Base-by-base conservation (phyloP, 768 basidiomycete genomes). In the Trametes cingulata region DNA sequence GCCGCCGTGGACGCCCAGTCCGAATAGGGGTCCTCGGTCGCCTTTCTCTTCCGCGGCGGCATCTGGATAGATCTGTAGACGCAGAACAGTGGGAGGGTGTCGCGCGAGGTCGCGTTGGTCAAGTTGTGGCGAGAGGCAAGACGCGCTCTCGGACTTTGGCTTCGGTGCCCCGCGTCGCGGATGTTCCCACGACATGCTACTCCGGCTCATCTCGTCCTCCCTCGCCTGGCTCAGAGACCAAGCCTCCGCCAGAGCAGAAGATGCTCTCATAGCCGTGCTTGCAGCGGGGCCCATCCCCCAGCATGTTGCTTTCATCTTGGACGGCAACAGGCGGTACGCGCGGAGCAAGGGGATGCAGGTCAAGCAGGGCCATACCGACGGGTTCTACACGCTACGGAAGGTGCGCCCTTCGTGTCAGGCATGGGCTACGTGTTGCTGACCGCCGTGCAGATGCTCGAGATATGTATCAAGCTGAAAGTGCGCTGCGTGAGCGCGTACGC, bases 271-370 rank as follows among this genome's bases (percentile, higher is more conserved):
- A 46, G 75, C 75, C 59, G 74, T 94, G 19, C 82, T 99, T 45
- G 78, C 88, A 0, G 79, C 89, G 2, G 95, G 95, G 0, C 95
- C 96, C 0, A 80, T 95, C 9, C 97, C 97, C 0, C 74, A 78
- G 42, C 97, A 99, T 76, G 83, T 98, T 27, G 95, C 91, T 2
- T 95, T 99, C 71, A 87, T 96, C 25, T 95, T 99, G 94, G 97
- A 99, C 69, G 97, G 97, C 3, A 98, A 98, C 72, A 79, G 97
- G 53, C 81, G 97, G 12, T 96, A 91, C 69, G 95, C 97, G 1
- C 80, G 92, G 72, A 74, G 77, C 65, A 75, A 82, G 20, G 83
- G 86, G 15, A 82, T 85, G 72, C 72, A 78, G n/a, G 81, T 91
- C 19, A 77, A 78, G 35, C 78, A 93, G 62, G 96, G 97, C 2